A percentile compares a stretch with the other conserved stretches of the same genome.
phyloP scores from a whole-genome alignment of 345 rosid species.

The Garcia nutans region DNA sequence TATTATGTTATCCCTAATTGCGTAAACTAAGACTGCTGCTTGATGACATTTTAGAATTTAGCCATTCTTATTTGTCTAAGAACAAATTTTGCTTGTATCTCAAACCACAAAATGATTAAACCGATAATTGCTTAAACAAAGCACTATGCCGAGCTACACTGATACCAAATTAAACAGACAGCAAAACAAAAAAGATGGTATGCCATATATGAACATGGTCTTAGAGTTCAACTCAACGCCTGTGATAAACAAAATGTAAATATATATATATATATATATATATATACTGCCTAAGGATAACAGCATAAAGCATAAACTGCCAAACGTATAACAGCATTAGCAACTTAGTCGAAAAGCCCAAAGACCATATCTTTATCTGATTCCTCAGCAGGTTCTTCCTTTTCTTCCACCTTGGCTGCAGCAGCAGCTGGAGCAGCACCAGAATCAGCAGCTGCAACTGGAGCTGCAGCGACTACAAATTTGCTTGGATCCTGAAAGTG shows the following conservation, averaged over 20 bases:
- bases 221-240: neutral
- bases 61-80: too few species aligned
- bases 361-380: conserved; percentile 6
- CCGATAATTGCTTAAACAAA: neutral
- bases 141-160: neutral
- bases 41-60: too few species aligned
- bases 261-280: too few species aligned
- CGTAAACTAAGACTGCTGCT: too few species aligned
- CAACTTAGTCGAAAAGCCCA: too few species aligned
- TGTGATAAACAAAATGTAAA: neutral
- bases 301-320: neutral
- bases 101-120: too few species aligned
- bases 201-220: neutral
- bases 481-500: conserved; percentile 28
- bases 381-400: conserved; percentile 23
- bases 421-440: conserved; percentile 12
- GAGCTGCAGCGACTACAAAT: conserved; percentile 18
- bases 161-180: neutral
- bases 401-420: conserved; percentile 20
- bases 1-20: too few species aligned
- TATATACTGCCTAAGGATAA: neutral
- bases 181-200: neutral
- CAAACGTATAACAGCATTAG: neutral
- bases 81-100: too few species aligned
- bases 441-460: neutral